phyloP scores from a whole-genome alignment of 176 grass and related monocot species.

The Calamus simplicifolius region DNA sequence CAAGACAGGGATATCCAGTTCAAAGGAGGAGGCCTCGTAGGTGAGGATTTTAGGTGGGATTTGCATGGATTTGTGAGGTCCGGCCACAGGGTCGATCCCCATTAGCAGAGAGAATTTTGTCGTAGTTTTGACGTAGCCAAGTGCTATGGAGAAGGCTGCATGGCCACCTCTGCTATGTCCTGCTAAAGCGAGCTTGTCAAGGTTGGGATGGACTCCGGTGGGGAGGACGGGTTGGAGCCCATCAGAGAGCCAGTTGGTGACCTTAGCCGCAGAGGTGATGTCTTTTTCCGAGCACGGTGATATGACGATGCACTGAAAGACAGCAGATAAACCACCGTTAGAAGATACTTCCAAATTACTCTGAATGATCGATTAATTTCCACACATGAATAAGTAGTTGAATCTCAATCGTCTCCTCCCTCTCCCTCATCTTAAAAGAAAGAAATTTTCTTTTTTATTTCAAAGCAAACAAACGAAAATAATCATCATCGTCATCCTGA shows the following conservation, averaged over 20 bases:
- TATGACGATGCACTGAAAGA: constrained; percentile 7
- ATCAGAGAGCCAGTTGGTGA: constrained; percentile 29
- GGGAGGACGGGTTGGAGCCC: constrained; percentile 29
- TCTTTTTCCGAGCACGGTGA: constrained; percentile 15
- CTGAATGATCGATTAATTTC: neutral
- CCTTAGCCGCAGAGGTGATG: constrained; percentile 16
- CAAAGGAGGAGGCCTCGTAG: constrained; percentile 31
- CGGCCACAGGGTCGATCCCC: constrained; percentile 46
- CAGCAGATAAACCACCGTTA: neutral
- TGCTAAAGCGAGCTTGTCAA: constrained; percentile 30
- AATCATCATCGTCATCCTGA: too few relatives aligned
- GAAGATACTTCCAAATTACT: too few relatives aligned
- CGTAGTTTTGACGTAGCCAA: constrained; percentile 27
- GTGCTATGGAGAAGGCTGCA: constrained; percentile 36
- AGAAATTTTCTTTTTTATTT: too few relatives aligned
- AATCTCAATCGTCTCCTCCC: neutral
- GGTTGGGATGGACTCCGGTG: constrained; percentile 24
- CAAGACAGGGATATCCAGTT: constrained; percentile 22
- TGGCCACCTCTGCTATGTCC: constrained; percentile 58
- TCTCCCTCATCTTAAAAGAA: too few relatives aligned
- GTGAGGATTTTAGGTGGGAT: constrained; percentile 38
- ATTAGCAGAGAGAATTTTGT: constrained; percentile 36
- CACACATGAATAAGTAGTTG: constrained; percentile 3
- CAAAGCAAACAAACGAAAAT: too few relatives aligned
- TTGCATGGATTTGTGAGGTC: neutral